A percentile compares a stretch with the other conserved stretches of the same genome.
These are phyloP conservation scores for Herpomyces periplanetae DNA, from an alignment of 2,329 filamentous ascomycete genomes.

Conservation along the genomic window DNA sequence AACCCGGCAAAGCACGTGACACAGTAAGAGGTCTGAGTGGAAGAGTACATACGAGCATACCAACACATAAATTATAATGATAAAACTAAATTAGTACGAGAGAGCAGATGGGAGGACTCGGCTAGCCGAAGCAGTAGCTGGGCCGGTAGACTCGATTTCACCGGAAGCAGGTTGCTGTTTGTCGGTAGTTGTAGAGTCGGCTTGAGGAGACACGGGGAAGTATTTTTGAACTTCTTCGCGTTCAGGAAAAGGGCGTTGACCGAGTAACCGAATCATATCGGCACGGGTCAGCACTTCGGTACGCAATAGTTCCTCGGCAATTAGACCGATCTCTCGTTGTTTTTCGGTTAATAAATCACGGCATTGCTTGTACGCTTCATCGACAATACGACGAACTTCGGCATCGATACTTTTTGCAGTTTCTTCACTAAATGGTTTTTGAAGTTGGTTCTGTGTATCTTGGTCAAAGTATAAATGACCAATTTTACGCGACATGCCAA, in stretches of 20 bases:
- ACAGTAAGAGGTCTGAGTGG: no score
- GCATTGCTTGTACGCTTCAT: slow-evolving; percentile 71
- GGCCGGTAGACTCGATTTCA: no score
- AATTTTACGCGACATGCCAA: slow-evolving; percentile 85
- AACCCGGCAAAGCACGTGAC: no score
- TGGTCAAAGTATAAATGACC: slow-evolving; percentile 67
- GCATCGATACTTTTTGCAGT: slow-evolving; percentile 68
- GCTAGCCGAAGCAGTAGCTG: no score
- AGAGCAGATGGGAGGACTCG: no score
- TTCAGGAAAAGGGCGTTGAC: slow-evolving; percentile 49
- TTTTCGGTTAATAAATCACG: slow-evolving; percentile 40
- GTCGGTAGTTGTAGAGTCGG: no score
- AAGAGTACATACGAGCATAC: no score
- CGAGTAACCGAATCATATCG: slow-evolving; percentile 60
- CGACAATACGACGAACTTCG: slow-evolving; percentile 65
- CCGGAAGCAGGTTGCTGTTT: no score
- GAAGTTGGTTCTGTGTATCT: slow-evolving; percentile 34
- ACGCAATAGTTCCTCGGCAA: slow-evolving; percentile 61
- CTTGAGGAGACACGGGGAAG: no score
- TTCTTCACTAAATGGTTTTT: slow-evolving; percentile 82
- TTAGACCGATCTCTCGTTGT: slow-evolving; percentile 50
- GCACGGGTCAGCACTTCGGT: slow-evolving; percentile 77
- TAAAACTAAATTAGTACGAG: no score
- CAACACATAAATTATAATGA: no score
- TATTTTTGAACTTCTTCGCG: no score